phyloP scores from a whole-genome alignment of 148 eudicot species.

The Rhododendron kiyosumense region DNA sequence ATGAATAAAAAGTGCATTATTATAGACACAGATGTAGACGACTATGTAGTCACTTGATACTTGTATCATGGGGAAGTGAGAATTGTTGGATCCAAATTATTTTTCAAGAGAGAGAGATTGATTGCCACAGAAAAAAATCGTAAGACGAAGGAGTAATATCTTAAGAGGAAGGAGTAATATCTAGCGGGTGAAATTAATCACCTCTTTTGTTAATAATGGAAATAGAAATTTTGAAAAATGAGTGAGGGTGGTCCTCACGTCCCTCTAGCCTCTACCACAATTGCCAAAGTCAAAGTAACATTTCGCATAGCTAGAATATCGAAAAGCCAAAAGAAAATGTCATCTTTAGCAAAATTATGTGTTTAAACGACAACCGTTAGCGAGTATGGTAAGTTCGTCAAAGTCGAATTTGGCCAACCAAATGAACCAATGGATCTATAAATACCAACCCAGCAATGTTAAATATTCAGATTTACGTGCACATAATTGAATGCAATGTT shows the following conservation, averaged over 20 bases:
- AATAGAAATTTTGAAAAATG: neutral
- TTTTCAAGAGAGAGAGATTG: neutral
- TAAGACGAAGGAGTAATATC: neutral
- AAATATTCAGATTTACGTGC: neutral
- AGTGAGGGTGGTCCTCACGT: too few relatives aligned
- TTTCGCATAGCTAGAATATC: too few relatives aligned
- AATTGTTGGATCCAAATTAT: too few relatives aligned
- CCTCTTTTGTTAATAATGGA: neutral
- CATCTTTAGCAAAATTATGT: neutral
- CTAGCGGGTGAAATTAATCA: neutral
- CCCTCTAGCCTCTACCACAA: too few relatives aligned
- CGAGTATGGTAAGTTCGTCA: neutral
- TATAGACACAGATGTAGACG: too few relatives aligned
- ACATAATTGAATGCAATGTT: neutral
- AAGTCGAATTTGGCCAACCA: neutral
- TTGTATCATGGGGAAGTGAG: too few relatives aligned
- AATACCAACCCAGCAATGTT: neutral
- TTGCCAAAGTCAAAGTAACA: too few relatives aligned
- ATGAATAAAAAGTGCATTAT: too few relatives aligned
- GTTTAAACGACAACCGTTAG: too few relatives aligned
- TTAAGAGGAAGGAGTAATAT: neutral
- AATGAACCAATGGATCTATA: neutral
- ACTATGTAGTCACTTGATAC: too few relatives aligned
- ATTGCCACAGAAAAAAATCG: neutral
- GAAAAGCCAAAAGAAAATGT: too few relatives aligned